These are phyloP conservation scores for Cladosporium sp. DNA, from an alignment of 2,329 filamentous ascomycete species.

Conservation along the genomic window DNA sequence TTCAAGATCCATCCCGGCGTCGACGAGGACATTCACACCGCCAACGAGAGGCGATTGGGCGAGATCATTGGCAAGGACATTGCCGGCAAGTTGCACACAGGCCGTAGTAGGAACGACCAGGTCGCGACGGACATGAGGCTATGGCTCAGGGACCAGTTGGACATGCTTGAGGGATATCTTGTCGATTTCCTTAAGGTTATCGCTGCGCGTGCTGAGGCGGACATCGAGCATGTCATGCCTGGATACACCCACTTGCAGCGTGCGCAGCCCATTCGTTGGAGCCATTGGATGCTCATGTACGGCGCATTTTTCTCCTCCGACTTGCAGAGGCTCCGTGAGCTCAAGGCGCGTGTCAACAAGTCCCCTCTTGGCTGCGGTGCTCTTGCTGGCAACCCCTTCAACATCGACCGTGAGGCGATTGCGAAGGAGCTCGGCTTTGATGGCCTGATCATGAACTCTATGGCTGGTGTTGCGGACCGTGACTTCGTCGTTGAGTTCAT, in stretches of 20 bases:
- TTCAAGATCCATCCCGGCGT: slow-evolving; percentile 52
- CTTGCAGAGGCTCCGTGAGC: slow-evolving; percentile 73
- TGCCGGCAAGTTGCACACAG: slow-evolving; percentile 88
- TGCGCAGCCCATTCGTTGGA: slow-evolving; percentile 78
- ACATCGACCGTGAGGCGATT: slow-evolving; percentile 77
- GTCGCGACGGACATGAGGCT: slow-evolving; percentile 87
- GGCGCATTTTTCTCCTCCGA: slow-evolving; percentile 71
- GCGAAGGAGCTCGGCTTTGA: slow-evolving; percentile 80
- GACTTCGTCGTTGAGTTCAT: slow-evolving; percentile 83
- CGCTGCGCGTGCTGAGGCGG: slow-evolving; percentile 68
- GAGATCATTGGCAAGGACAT: slow-evolving; percentile 86
- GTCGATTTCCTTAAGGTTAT: slow-evolving; percentile 70
- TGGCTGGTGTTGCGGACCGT: slow-evolving; percentile 73
- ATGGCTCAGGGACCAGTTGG: slow-evolving; percentile 78
- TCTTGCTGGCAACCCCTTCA: slow-evolving; percentile 79
- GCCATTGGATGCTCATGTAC: slow-evolving; percentile 78
- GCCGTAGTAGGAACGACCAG: slow-evolving; percentile 85
- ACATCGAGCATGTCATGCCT: slow-evolving; percentile 79
- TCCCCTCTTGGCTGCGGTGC: slow-evolving; percentile 73
- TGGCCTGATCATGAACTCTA: slow-evolving; percentile 72
- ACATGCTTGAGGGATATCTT: slow-evolving; percentile 68
- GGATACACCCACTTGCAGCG: slow-evolving; percentile 88
- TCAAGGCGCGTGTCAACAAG: slow-evolving; percentile 72
- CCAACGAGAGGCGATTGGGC: slow-evolving; percentile 59
- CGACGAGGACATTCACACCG: slow-evolving; percentile 59